Conservation (phyloP, 441 rosid species). For the Rhodomyrtus psidioides region DNA sequence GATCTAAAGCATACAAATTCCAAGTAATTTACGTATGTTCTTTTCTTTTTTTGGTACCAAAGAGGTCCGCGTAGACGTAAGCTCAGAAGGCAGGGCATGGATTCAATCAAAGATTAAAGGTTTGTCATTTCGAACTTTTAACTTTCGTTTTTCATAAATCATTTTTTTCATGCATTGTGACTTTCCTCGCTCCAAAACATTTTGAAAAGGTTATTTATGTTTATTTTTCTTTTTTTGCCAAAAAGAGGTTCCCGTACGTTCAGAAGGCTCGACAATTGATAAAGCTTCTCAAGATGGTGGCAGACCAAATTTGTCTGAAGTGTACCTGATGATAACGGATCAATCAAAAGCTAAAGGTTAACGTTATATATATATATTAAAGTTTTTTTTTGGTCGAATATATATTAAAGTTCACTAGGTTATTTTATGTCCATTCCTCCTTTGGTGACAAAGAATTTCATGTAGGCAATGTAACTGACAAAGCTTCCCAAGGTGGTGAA, state of each 20-base stretch:
- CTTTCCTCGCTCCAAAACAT: neutral
- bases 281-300: neutral
- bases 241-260: no score
- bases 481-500: neutral
- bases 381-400: no score
- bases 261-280: neutral
- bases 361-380: neutral
- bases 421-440: neutral
- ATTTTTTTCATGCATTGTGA: neutral
- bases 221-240: no score
- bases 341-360: neutral
- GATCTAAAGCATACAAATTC: no score
- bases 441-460: neutral
- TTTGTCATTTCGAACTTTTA: no score
- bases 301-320: neutral
- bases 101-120: neutral
- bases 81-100: neutral
- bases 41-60: no score
- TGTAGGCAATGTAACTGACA: fast-evolving
- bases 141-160: no score
- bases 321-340: fast-evolving
- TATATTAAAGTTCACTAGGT: no score
- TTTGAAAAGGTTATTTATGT: no score
- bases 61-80: no score
- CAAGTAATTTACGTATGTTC: no score